Evolutionary conservation across 768 basidiomycete genomes (phyloP).

Genomic region (Lactarius hengduanensis): DNA sequence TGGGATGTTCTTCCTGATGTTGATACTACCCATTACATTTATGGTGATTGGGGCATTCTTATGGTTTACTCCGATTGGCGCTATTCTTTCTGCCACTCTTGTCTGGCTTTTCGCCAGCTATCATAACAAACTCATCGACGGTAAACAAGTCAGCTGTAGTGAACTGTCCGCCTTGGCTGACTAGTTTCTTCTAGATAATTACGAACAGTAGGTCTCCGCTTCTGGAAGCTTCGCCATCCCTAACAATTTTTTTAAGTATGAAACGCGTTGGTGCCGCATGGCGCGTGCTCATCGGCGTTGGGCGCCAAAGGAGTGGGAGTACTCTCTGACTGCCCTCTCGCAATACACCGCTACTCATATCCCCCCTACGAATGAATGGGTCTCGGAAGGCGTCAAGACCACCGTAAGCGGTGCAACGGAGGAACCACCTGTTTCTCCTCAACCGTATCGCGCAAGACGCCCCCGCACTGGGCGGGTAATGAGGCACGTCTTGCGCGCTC

Average conservation of each 20-base stretch:
- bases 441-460: slow-evolving; percentile 36
- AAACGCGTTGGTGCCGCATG: slow-evolving; percentile 92
- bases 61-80: slow-evolving; percentile 71
- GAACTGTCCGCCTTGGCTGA: slow-evolving; percentile 8
- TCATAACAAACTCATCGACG: slow-evolving; percentile 83
- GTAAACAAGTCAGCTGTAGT: slow-evolving; percentile 44
- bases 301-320: slow-evolving; percentile 81
- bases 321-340: slow-evolving; percentile 68
- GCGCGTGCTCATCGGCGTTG: slow-evolving; percentile 97
- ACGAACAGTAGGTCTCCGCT: slow-evolving; percentile 56
- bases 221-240: slow-evolving; percentile 24
- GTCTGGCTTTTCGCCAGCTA: slow-evolving; percentile 82
- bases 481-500: slow-evolving; percentile 83
- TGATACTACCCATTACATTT: slow-evolving; percentile 84
- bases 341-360: slow-evolving; percentile 66
- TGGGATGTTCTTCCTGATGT: slow-evolving; percentile 66
- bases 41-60: slow-evolving; percentile 83
- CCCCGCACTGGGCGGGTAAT: slow-evolving; percentile 83
- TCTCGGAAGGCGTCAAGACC: slow-evolving; percentile 46
- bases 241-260: slow-evolving; percentile 46
- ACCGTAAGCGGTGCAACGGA: slow-evolving; percentile 32
- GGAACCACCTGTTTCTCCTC: slow-evolving; percentile 20
- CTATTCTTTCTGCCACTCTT: slow-evolving; percentile 60
- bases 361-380: slow-evolving; percentile 72
- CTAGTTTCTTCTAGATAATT: slow-evolving; percentile 51